Evolutionary conservation across 2,329 filamentous ascomycete genomes (phyloP).

Genomic region (Colletotrichum endophyticum): DNA sequence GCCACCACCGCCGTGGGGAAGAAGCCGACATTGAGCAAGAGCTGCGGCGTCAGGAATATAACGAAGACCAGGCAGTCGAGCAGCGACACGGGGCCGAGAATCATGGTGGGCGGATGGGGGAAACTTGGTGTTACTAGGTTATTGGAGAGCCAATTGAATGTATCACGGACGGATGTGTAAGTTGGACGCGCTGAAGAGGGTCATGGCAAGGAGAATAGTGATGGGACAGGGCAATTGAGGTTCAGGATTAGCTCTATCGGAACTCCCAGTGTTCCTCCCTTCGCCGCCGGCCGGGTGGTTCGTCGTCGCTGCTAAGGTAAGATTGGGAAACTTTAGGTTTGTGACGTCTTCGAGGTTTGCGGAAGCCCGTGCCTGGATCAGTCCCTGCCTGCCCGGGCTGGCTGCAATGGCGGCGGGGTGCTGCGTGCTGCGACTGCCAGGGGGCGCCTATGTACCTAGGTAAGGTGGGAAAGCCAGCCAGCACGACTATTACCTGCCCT

Average conservation of each 20-base stretch:
- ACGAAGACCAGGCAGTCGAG: slow-evolving; percentile 78
- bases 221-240: neutral
- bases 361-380: neutral
- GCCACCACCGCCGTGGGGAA: slow-evolving; percentile 62
- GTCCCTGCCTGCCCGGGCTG: neutral
- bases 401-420: neutral
- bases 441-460: neutral
- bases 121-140: neutral
- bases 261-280: neutral
- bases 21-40: slow-evolving; percentile 71
- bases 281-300: neutral
- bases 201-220: neutral
- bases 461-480: neutral
- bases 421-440: neutral
- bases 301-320: neutral
- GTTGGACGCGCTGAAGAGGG: neutral
- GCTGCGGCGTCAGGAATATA: slow-evolving; percentile 72
- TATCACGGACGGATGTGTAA: neutral
- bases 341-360: slow-evolving; percentile 11
- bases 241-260: neutral
- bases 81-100: slow-evolving; percentile 75
- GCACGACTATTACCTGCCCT: neutral
- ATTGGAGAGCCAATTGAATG: neutral
- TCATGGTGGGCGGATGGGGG: slow-evolving; percentile 55
- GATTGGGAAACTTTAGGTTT: neutral